phyloP scores from a whole-genome alignment of 1,284 basidiomycete species.

The Phellopilus nigrolimitatus region DNA sequence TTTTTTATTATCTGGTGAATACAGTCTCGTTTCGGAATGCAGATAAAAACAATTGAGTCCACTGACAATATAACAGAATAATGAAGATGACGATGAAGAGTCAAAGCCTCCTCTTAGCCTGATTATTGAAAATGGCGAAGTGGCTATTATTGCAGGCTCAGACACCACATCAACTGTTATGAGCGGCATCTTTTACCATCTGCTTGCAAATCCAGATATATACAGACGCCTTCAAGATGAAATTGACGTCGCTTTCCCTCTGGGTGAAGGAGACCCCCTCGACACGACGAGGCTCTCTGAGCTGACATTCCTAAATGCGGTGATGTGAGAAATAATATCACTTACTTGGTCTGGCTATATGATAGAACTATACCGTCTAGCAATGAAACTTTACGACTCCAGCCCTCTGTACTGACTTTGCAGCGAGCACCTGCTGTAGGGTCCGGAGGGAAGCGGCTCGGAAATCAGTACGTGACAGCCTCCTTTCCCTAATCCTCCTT shows the following conservation, averaged over 20 bases:
- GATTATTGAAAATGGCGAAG: too few relatives aligned
- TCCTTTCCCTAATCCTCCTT: conserved; percentile 34
- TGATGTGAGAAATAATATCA: conserved; percentile 25
- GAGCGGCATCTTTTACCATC: conserved; percentile 29
- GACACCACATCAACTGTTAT: conserved; percentile 34
- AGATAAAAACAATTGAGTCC: too few relatives aligned
- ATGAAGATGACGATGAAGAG: too few relatives aligned
- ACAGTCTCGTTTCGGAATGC: too few relatives aligned
- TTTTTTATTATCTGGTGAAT: too few relatives aligned
- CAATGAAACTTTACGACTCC: conserved; percentile 13
- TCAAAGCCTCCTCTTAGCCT: too few relatives aligned
- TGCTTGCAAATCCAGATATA: conserved; percentile 29
- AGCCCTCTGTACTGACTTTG: conserved; percentile 10
- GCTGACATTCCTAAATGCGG: conserved; percentile 32
- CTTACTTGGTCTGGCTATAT: background rate
- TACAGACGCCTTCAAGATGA: conserved; percentile 28
- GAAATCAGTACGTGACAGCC: conserved; percentile 24
- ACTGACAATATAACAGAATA: too few relatives aligned
- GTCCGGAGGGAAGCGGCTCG: conserved; percentile 14
- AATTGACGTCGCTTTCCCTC: conserved; percentile 26
- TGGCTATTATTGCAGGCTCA: conserved; percentile 34
- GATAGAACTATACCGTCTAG: background rate
- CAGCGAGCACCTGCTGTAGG: conserved; percentile 14
- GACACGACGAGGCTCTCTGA: conserved; percentile 23
- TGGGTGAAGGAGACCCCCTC: conserved; percentile 19